Percentiles rank a stretch among this genome's conserved stretches.
phyloP scores from a whole-genome alignment of 306 rosid genomes.

The Lathyrus aphaca region DNA sequence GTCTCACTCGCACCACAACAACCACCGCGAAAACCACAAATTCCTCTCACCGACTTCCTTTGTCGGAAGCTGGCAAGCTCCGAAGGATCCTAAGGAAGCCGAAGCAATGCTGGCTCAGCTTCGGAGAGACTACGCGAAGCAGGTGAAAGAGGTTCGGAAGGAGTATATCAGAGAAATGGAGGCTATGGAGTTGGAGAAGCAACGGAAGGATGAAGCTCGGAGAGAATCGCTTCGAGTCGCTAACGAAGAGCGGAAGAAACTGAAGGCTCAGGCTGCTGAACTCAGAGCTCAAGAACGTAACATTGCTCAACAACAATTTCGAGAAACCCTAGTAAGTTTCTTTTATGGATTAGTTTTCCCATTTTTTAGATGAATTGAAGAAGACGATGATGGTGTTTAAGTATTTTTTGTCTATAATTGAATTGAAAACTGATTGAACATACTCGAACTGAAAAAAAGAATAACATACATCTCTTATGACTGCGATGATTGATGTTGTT shows the following conservation, averaged over 20 bases:
- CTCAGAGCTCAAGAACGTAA: constrained; percentile 73
- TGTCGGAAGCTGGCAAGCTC: constrained; percentile 73
- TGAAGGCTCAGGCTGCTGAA: constrained; percentile 70
- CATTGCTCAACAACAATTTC: constrained; percentile 65
- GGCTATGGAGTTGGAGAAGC: constrained; percentile 63
- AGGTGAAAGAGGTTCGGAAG: constrained; percentile 74
- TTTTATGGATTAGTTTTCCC: no score
- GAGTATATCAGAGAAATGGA: constrained; percentile 71
- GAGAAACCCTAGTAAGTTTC: constrained; percentile 61
- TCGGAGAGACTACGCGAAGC: constrained; percentile 77
- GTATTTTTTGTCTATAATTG: no score
- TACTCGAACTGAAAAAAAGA: no score
- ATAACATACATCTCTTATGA: not conserved
- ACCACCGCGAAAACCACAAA: constrained; percentile 56
- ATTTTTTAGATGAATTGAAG: no score
- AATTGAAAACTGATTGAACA: no score
- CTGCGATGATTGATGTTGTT: not conserved
- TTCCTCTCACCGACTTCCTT: constrained; percentile 54
- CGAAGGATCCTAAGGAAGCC: constrained; percentile 71
- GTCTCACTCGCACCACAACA: constrained; percentile 62
- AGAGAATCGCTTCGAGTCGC: constrained; percentile 67
- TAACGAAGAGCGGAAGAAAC: constrained; percentile 71
- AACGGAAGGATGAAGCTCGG: constrained; percentile 68
- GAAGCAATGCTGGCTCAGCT: constrained; percentile 64
- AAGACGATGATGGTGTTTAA: no score